These are phyloP conservation scores for Calonectria pteridis DNA, from an alignment of 2,329 filamentous ascomycete species.

Conservation along the genomic window DNA sequence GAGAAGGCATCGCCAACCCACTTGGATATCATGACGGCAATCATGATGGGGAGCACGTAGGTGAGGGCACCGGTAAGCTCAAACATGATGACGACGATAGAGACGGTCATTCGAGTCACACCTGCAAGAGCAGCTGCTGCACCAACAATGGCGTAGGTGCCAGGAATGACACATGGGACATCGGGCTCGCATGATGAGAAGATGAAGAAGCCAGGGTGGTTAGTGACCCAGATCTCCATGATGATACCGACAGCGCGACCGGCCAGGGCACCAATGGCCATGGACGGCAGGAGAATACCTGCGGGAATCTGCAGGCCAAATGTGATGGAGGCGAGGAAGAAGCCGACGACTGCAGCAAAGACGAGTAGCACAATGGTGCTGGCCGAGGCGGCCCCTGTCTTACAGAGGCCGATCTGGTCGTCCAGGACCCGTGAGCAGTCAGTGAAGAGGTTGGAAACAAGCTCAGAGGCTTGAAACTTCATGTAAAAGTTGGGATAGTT, in stretches of 20 bases:
- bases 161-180: constrained; percentile 88
- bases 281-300: constrained; percentile 94
- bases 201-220: constrained; percentile 80
- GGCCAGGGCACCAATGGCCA: constrained; percentile 93
- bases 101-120: constrained; percentile 95
- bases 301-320: constrained; percentile 96
- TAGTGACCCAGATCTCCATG: constrained; percentile 88
- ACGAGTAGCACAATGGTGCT: constrained; percentile 86
- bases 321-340: constrained; percentile 86
- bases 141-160: constrained; percentile 96
- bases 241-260: constrained; percentile 91
- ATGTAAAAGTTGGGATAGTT: constrained; percentile 98
- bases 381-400: constrained; percentile 84
- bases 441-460: constrained; percentile 91
- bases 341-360: constrained; percentile 84
- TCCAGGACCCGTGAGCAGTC: constrained; percentile 87
- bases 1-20: constrained; percentile 98
- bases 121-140: constrained; percentile 94
- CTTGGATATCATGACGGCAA: constrained; percentile 97
- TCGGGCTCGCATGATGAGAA: constrained; percentile 89
- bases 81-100: constrained; percentile 99
- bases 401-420: constrained; percentile 92
- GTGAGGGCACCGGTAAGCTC: constrained; percentile 96
- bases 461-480: constrained; percentile 90
- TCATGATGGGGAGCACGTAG: constrained; percentile 98